Evolutionary conservation across 495 filamentous ascomycete genomes (phyloP).

Genomic region (Lindgomyces ingoldianus): DNA sequence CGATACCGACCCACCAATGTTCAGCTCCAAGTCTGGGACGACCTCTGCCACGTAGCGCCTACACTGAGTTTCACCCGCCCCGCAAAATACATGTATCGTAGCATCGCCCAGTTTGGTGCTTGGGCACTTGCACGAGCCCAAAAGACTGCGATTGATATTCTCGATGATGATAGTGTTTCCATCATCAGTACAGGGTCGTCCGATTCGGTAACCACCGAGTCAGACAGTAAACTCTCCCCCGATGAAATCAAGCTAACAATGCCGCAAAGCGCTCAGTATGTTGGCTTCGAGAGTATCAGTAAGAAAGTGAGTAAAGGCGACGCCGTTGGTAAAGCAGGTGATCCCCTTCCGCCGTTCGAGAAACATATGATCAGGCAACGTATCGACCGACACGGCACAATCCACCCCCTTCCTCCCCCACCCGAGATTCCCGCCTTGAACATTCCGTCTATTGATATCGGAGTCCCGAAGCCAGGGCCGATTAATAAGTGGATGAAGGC

Average conservation of each 20-base stretch:
- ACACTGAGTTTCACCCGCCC: constrained; percentile 90
- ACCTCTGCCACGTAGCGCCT: constrained; percentile 87
- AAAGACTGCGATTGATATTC: constrained; percentile 72
- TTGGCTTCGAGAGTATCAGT: constrained; percentile 27
- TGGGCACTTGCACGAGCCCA: constrained; percentile 87
- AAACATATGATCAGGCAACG: constrained; percentile 89
- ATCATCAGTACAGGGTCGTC: constrained; percentile 51
- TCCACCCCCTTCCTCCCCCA: constrained; percentile 64
- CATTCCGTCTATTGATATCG: constrained; percentile 64
- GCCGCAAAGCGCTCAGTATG: constrained; percentile 34
- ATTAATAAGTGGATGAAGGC: constrained; percentile 79
- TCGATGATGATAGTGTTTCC: constrained; percentile 74
- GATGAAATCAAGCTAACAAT: constrained; percentile 37
- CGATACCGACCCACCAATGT: constrained; percentile 83
- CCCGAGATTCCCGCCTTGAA: constrained; percentile 62
- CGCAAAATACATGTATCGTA: constrained; percentile 90
- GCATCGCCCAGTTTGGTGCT: constrained; percentile 86
- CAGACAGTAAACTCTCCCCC: constrained; percentile 14
- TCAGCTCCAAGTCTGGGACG: constrained; percentile 95
- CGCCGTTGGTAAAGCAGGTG: constrained; percentile 73
- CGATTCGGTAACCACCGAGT: background rate
- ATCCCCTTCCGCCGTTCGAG: constrained; percentile 73
- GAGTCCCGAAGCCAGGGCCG: constrained; percentile 75
- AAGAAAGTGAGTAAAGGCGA: background rate
- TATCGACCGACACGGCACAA: constrained; percentile 72